Evolutionary conservation across 805 yeast genomes (phyloP).

Genomic region (Osmozyma mogii): DNA sequence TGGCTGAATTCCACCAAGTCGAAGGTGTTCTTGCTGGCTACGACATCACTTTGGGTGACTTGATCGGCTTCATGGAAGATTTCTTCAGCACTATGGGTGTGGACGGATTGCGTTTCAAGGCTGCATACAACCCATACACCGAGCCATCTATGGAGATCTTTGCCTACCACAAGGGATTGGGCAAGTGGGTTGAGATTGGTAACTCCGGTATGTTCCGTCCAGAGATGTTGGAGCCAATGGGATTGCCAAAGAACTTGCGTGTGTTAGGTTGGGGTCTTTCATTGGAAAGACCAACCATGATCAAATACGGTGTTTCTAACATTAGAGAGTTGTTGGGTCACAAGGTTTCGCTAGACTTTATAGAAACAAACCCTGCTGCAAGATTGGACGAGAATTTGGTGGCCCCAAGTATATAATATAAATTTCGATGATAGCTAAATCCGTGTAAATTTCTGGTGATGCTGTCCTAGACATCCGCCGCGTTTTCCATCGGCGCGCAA

Average conservation of each 20-base stretch:
- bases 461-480: background rate
- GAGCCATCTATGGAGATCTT: slow-evolving; percentile 98
- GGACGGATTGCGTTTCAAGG: slow-evolving; percentile 88
- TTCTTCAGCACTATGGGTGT: slow-evolving; percentile 98
- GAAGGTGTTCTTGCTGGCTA: slow-evolving; percentile 99
- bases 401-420: slow-evolving; percentile 2
- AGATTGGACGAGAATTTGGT: slow-evolving; percentile 65
- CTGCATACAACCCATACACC: slow-evolving; percentile 98
- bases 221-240: slow-evolving; percentile 98
- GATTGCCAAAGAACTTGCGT: slow-evolving; percentile 87
- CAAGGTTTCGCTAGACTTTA: slow-evolving; percentile 89
- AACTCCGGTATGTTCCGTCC: slow-evolving; percentile 99
- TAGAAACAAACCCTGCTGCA: slow-evolving; percentile 95
- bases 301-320: slow-evolving; percentile 90
- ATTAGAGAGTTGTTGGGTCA: slow-evolving; percentile 96
- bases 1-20: slow-evolving; percentile 98
- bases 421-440: background rate
- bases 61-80: slow-evolving; percentile 96
- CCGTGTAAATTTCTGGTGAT: background rate
- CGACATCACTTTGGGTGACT: slow-evolving; percentile 87
- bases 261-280: slow-evolving; percentile 97
- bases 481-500: too few species aligned
- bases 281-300: slow-evolving; percentile 98
- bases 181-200: slow-evolving; percentile 98
- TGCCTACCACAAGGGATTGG: slow-evolving; percentile 91